Evolutionary conservation across 331 rosid genomes (phyloP), one percentile per base, ranked within the genome.

Genomic region (Malus hybrid): DNA sequence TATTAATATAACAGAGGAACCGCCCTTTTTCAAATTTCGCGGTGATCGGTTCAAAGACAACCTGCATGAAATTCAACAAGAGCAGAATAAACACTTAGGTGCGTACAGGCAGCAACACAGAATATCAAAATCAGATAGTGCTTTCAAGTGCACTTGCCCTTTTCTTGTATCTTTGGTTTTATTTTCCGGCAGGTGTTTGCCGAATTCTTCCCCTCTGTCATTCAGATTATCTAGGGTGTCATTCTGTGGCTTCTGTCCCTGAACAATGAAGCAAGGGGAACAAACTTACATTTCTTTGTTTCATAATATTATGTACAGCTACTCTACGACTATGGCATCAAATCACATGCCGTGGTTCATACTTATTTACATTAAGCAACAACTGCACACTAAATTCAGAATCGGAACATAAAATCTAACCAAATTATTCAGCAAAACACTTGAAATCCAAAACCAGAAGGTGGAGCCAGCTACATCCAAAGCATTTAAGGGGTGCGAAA

Each of bases 71-170:
- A 81, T 77, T 70, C 46, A 22, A 24, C 26, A 39, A 39, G 34
- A 44, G 44, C 11, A 81, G 30, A 71, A 24, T 42, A 65, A 63
- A 46, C 53, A 68, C 77, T 16, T 61, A 20, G 66, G 74, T 75
- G 42, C 16, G 14, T 33, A 66, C 8, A 52, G 48, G 74, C 70
- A 64, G 19, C 44, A 52, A 69, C 26, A 57, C 28, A 19, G 24
- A 55, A 68, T 22, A 62, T 46, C 33, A 68, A 63, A 57, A 57
- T 46, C 30, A 16, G 52, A 75, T 46, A 52, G 32, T 76, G 58
- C 71, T 63, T n/a, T 33, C 50, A 73, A 58, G 72, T 75, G 52
- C 62, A 75, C 89, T 82, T 81, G 86, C 97, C 89, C 87, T 70
- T 78, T 84, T 46, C 67, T 39, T 63, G 42, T 63, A 69, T 71